Evolutionary conservation across 306 rosid genomes (phyloP).

Genomic region (Gynostemma pentaphyllum): DNA sequence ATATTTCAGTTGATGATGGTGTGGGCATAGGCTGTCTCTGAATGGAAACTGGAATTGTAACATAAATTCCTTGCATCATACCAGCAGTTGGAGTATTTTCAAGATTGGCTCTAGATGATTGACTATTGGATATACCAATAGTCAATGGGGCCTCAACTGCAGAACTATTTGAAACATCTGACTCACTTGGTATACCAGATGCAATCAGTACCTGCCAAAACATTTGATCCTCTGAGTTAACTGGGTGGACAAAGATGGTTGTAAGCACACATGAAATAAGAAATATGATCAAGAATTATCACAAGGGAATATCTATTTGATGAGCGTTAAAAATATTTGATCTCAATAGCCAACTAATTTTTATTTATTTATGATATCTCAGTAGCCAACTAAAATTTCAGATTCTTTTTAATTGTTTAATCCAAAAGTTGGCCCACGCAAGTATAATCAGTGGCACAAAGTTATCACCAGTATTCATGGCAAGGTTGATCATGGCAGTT

Average conservation of each 20-base stretch:
- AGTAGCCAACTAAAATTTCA: no score
- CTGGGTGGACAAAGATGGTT: no score
- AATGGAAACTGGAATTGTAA: constrained; percentile 65
- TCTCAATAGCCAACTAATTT: not conserved
- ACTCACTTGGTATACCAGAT: constrained; percentile 46
- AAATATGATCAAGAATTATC: not conserved
- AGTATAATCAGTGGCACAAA: no score
- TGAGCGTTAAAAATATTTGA: not conserved
- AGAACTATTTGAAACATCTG: constrained; percentile 42
- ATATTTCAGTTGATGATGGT: constrained; percentile 29
- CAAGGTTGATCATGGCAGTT: no score
- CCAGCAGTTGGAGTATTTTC: constrained; percentile 29
- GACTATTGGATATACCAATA: constrained; percentile 47
- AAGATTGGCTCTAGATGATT: constrained; percentile 18
- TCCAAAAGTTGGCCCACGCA: no score
- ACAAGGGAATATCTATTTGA: not conserved
- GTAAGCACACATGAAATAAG: not conserved
- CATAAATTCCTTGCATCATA: constrained; percentile 33
- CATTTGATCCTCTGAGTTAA: not conserved
- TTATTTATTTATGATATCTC: no score
- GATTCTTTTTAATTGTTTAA: no score
- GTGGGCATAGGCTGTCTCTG: constrained; percentile 48
- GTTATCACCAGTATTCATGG: no score
- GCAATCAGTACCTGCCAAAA: constrained; percentile 57
- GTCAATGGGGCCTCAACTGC: constrained; percentile 73